These are phyloP conservation scores for Pelargonium cotyledonis DNA, from an alignment of 441 rosid species.

Conservation along the genomic window DNA sequence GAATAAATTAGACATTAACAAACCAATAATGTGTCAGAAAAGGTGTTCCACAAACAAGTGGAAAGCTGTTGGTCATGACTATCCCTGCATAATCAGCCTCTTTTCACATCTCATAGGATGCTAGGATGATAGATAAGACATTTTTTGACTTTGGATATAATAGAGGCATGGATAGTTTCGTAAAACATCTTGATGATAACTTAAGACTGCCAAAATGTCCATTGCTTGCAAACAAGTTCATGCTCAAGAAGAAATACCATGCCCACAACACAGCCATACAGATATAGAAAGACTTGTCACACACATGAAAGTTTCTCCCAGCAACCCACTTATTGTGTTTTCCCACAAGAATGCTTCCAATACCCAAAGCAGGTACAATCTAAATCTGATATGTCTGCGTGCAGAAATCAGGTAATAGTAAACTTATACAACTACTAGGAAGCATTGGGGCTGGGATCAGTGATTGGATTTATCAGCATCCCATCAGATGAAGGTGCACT, in stretches of 20 bases:
- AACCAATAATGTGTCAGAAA: no score
- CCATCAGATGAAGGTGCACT: no score
- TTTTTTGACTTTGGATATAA: not conserved
- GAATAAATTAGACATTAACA: no score
- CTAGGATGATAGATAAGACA: not conserved
- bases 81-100: not conserved
- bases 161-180: not conserved
- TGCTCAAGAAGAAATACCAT: not conserved
- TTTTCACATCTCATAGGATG: not conserved
- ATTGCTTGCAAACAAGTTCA: not conserved
- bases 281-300: not conserved
- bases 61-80: no score
- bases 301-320: not conserved
- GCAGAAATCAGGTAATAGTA: not conserved
- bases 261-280: not conserved
- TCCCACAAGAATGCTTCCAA: not conserved
- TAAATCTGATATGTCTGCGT: not conserved
- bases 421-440: not conserved
- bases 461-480: not conserved
- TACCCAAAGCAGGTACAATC: not conserved
- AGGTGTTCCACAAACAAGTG: no score
- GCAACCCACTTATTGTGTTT: not conserved
- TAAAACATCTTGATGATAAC: not conserved
- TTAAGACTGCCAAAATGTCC: not conserved
- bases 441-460: not conserved